phyloP scores from a whole-genome alignment of 148 eudicot species.

The Pharnaceum exiguum region DNA sequence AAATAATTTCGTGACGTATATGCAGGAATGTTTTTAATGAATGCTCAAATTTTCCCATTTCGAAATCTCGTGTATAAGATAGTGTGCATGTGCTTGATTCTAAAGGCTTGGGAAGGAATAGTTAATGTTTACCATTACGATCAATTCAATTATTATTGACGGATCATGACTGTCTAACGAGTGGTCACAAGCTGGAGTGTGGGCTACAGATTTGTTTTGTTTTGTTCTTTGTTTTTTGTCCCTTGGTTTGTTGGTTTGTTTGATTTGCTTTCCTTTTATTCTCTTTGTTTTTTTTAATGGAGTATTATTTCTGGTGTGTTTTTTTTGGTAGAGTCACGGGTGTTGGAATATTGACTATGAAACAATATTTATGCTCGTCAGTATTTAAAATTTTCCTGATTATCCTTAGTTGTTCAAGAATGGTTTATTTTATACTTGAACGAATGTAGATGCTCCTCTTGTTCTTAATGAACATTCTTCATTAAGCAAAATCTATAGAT shows the following conservation, averaged over 20 bases:
- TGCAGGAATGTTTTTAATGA: too few relatives aligned
- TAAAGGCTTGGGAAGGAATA: not conserved
- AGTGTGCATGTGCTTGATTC: constrained; percentile 6
- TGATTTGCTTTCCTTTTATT: constrained; percentile 28
- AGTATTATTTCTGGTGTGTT: constrained; percentile 7
- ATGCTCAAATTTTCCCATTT: too few relatives aligned
- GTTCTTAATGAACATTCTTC: too few relatives aligned
- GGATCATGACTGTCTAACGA: constrained; percentile 16
- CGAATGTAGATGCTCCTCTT: too few relatives aligned
- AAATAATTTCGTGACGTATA: too few relatives aligned
- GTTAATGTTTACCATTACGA: not conserved
- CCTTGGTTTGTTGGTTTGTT: constrained; percentile 36
- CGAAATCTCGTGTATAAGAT: too few relatives aligned
- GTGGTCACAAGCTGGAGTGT: constrained; percentile 24
- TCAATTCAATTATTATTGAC: constrained; percentile 3
- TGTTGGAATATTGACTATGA: constrained; percentile 20
- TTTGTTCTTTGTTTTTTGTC: constrained; percentile 30
- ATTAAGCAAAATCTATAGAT: too few relatives aligned
- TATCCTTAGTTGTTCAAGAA: too few relatives aligned
- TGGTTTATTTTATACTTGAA: too few relatives aligned
- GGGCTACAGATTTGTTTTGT: constrained; percentile 25
- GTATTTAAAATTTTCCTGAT: too few relatives aligned
- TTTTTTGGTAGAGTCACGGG: constrained; percentile 31
- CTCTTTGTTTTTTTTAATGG: constrained; percentile 25
- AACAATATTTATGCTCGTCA: constrained; percentile 11